Percentiles rank a stretch among this genome's conserved stretches.
Conservation (phyloP, 306 rosid species). For the Trifolium pratense region DNA sequence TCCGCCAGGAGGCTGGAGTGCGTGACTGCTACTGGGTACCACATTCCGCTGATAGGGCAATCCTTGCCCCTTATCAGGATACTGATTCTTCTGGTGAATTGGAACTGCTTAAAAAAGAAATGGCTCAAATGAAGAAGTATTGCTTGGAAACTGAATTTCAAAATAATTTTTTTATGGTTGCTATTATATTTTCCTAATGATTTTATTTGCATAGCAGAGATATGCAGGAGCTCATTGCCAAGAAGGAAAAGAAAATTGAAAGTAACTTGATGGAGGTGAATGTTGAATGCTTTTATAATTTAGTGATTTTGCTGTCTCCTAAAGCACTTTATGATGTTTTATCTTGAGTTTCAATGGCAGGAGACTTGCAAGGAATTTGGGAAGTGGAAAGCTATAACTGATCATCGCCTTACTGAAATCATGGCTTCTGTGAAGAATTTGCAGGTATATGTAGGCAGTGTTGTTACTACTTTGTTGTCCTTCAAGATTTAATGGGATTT, state of each 20-base stretch:
- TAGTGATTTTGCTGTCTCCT: slow-evolving; percentile 21
- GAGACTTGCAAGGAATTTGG: slow-evolving; percentile 59
- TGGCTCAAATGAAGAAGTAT: slow-evolving; percentile 76
- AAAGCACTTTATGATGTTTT: slow-evolving; percentile 26
- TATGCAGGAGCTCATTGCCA: slow-evolving; percentile 63
- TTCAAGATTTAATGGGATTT: slow-evolving; percentile 24
- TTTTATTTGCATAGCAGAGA: slow-evolving; percentile 62
- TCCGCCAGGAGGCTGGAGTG: slow-evolving; percentile 76
- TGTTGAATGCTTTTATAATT: slow-evolving; percentile 36
- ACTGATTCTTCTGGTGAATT: slow-evolving; percentile 65
- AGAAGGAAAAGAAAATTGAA: slow-evolving; percentile 54
- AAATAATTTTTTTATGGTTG: slow-evolving; percentile 31
- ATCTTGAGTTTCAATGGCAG: slow-evolving; percentile 46
- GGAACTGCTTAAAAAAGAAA: slow-evolving; percentile 65
- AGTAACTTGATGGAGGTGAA: slow-evolving; percentile 58
- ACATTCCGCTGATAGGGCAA: slow-evolving; percentile 45
- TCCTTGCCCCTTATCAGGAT: slow-evolving; percentile 35
- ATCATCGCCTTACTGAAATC: slow-evolving; percentile 58
- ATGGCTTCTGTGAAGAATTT: slow-evolving; percentile 66
- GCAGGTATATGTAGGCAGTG: slow-evolving; percentile 58
- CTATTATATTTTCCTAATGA: slow-evolving; percentile 34
- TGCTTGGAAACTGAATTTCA: slow-evolving; percentile 38
- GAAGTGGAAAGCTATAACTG: slow-evolving; percentile 66
- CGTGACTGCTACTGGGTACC: slow-evolving; percentile 82
- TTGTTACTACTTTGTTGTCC: slow-evolving; percentile 6